A percentile compares a stretch with the other conserved stretches of the same genome.
phyloP scores from a whole-genome alignment of 108 stramenopile genomes.

The Cyclotella atomus region DNA sequence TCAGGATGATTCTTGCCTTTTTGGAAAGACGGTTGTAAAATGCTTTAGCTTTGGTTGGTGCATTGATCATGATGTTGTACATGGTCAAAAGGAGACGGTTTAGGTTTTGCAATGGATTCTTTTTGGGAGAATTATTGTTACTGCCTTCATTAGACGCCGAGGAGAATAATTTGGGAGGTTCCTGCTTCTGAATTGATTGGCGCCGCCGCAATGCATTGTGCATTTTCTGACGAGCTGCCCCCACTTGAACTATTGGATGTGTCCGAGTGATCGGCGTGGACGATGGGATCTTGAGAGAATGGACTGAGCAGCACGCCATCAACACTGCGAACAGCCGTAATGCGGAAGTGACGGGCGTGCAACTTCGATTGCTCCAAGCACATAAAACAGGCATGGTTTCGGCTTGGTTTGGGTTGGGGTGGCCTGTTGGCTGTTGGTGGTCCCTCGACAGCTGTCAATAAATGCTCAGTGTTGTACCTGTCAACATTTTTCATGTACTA shows the following conservation, averaged over 20 bases:
- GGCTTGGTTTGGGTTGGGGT: background rate
- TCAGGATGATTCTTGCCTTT: constrained; percentile 16
- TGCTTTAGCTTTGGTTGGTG: constrained; percentile 23
- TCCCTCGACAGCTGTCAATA: no score
- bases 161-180: background rate
- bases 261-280: no score
- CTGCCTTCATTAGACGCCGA: background rate
- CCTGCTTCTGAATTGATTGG: background rate
- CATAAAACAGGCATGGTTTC: no score
- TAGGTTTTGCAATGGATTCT: constrained; percentile 1
- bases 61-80: constrained; percentile 2
- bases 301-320: background rate
- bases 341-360: background rate
- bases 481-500: no score
- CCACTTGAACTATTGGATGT: no score
- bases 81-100: constrained; percentile 4
- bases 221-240: background rate
- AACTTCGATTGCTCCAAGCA: no score
- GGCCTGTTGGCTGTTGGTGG: background rate
- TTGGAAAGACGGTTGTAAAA: constrained; percentile 13
- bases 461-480: no score
- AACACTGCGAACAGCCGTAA: background rate
- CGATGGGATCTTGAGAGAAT: background rate
- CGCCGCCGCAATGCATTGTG: background rate
- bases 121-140: constrained; percentile 3